Base-by-base conservation (phyloP, 306 rosid species). In the Prunus padus region DNA sequence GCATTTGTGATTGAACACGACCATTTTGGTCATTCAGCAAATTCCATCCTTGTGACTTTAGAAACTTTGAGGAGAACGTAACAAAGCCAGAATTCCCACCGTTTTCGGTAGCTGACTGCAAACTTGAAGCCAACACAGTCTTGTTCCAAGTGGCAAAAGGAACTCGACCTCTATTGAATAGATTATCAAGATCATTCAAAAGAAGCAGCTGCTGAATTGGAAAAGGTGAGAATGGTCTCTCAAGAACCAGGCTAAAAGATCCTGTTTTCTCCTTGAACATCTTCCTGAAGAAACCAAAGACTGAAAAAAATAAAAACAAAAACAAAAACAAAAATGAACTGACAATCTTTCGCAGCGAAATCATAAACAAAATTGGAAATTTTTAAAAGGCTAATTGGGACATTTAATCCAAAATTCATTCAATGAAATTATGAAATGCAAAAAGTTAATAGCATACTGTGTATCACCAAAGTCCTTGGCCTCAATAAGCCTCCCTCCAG, bases 111-210 rank as follows among this genome's bases (percentile, higher is more conserved):
- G 87, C 80, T 26, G 97, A 45, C 70, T 83, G 90, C 69, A 89
- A 83, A 84, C 82, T 86, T 63, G 91, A 85, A 40, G 96, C 90
- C 85, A 92, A 80, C 37, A 84, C 51, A 42, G 81, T 63, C 82
- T 85, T 88, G 82, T 88, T 87, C 97, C 98, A 94, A 19, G 97
- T 90, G 65, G 84, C 84, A 62, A 94, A 46, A 63, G 98, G 89
- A 78, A 90, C 96, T 81, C 88, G 86, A 12, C 96, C 97, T 85
- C 89, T 87, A 79, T 91, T 94, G 80, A 88, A 91, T 64, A 87
- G 42, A 78, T 87, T 76, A 71, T 94, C 96, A 22, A 87, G 76
- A 81, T 84, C 93, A 81, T 82, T 82, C 81, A 61, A 80, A 69
- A 77, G 81, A 76, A 86, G 87, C 73, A 84, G 82, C 30, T 80